These are phyloP conservation scores for Zoysia pacifica DNA, from an alignment of 176 grass and related monocot species.

Conservation along the genomic window DNA sequence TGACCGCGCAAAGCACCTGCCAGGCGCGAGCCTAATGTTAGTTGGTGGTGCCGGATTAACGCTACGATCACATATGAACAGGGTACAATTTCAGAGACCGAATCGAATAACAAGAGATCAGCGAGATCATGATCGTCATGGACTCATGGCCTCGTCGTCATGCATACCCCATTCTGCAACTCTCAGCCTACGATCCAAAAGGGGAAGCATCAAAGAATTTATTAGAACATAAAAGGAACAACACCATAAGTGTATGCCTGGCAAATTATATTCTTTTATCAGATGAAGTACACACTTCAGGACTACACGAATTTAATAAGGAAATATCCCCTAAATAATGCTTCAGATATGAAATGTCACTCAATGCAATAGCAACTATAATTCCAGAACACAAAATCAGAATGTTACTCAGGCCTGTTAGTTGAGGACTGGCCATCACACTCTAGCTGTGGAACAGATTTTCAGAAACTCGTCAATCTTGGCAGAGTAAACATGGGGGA, in stretches of 20 bases:
- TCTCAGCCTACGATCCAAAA: background rate
- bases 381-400: background rate
- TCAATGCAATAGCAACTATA: background rate
- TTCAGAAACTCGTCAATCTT: constrained; percentile 81
- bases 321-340: background rate
- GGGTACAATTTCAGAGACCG: background rate
- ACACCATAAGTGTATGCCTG: background rate
- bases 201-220: background rate
- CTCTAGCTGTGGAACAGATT: constrained; percentile 47
- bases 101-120: constrained; percentile 4
- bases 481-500: constrained; percentile 74
- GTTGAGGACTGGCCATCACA: constrained; percentile 24
- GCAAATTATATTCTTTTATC: background rate
- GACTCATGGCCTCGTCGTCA: too few species aligned
- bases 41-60: background rate
- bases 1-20: background rate
- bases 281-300: background rate
- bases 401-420: constrained; percentile 2
- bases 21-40: background rate
- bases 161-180: too few species aligned
- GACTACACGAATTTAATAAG: background rate
- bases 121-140: background rate
- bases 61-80: background rate
- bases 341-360: background rate
- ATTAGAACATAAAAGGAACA: background rate